A percentile compares a stretch with the other conserved stretches of the same genome.
These are phyloP conservation scores for Cystobasidium pallidum DNA, from an alignment of 1,284 basidiomycete genomes.

Conservation along the genomic window DNA sequence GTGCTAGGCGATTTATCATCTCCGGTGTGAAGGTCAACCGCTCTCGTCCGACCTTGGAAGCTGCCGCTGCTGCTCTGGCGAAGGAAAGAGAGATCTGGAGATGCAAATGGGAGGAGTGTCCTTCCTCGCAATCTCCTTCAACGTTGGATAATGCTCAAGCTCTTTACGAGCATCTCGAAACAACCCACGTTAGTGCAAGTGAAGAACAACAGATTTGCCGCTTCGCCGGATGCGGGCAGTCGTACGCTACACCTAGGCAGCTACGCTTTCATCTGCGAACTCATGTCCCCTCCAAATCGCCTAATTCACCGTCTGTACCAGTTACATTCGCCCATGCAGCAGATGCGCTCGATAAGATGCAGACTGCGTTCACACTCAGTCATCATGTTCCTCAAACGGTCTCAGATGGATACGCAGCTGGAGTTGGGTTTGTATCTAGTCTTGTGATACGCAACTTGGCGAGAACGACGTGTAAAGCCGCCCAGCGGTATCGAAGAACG, in stretches of 20 bases:
- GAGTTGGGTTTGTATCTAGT: conserved; percentile 45
- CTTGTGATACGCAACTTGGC: conserved; percentile 49
- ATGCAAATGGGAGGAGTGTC: conserved; percentile 37
- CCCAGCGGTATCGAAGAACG: conserved; percentile 20
- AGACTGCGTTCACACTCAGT: conserved; percentile 30
- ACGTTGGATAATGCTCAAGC: neutral
- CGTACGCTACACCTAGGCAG: conserved; percentile 22
- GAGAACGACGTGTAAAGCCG: conserved; percentile 45
- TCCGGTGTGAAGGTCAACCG: conserved; percentile 67
- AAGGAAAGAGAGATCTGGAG: conserved; percentile 9
- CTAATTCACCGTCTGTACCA: conserved; percentile 15
- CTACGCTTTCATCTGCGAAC: conserved; percentile 47
- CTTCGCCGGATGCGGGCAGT: conserved; percentile 38
- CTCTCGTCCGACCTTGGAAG: conserved; percentile 27
- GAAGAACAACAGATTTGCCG: conserved; percentile 42
- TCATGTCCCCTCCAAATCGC: conserved; percentile 45
- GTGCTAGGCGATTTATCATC: conserved; percentile 69
- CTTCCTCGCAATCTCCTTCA: neutral
- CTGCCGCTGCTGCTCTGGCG: neutral
- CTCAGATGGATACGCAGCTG: conserved; percentile 35
- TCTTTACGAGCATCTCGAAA: conserved; percentile 24
- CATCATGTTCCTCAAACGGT: conserved; percentile 44
- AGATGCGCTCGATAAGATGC: conserved; percentile 8
- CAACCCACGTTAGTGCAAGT: conserved; percentile 8
- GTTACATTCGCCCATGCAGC: conserved; percentile 27